Conservation (phyloP, 352 stramenopile species). For the Phytophthora agathidicida region DNA sequence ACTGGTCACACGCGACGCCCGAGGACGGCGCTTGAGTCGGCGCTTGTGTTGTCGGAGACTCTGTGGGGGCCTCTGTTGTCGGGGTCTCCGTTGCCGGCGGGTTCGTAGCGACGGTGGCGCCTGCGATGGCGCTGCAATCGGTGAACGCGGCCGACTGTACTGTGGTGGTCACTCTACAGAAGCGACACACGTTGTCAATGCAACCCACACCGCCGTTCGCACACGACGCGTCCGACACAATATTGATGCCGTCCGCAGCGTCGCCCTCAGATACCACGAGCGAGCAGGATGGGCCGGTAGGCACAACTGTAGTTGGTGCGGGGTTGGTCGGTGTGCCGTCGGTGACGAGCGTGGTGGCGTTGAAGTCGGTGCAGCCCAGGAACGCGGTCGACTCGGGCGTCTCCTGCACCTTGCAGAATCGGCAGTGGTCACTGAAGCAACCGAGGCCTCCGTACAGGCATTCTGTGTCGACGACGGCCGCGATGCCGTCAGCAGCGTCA, state of each 20-base stretch:
- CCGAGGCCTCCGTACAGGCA: slow-evolving; percentile 46
- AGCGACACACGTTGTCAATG: slow-evolving; percentile 43
- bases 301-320: background rate
- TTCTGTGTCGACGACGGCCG: slow-evolving; percentile 25
- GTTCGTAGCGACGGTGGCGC: background rate
- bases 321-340: slow-evolving; percentile 5
- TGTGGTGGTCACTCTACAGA: slow-evolving; percentile 38
- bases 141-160: slow-evolving; percentile 34
- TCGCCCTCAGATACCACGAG: slow-evolving; percentile 20
- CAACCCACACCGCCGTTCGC: slow-evolving; percentile 39
- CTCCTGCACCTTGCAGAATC: slow-evolving; percentile 43
- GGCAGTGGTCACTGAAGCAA: slow-evolving; percentile 45
- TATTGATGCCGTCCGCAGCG: slow-evolving; percentile 35
- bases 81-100: background rate
- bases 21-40: slow-evolving; percentile 1
- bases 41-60: slow-evolving; percentile 1
- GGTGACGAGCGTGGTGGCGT: slow-evolving; percentile 16
- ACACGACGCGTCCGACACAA: slow-evolving; percentile 33
- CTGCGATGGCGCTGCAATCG: slow-evolving; percentile 19
- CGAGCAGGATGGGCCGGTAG: background rate
- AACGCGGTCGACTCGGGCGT: slow-evolving; percentile 37
- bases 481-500: slow-evolving; percentile 37
- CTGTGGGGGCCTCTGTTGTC: background rate
- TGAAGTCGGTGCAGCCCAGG: slow-evolving; percentile 17
- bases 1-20: slow-evolving; percentile 9